Base-by-base conservation (phyloP, 2,329 filamentous ascomycete genomes). In the Huntiella bhutanensis region DNA sequence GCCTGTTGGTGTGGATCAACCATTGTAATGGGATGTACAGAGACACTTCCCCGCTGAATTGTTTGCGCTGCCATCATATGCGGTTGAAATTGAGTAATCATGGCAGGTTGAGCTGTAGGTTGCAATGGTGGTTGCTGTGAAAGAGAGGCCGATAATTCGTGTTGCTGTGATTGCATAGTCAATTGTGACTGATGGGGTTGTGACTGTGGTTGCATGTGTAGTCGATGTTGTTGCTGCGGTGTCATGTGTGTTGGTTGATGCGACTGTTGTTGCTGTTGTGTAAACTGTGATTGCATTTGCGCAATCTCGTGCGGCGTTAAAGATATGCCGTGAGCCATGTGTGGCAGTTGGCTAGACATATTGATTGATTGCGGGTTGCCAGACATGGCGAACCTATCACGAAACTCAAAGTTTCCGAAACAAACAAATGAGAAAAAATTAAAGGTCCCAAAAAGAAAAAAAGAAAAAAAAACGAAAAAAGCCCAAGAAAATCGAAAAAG, bases 211-310 rank as follows among this genome's bases (percentile, higher is more conserved):
- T 16, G 41, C 11, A 34, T 32, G 15, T 15, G 19, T 32, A 36
- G 33, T 12, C 28, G 42, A 10, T 35, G 32, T 35, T 43, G 41
- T 16, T 43, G 41, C 15, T 45, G 43, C 11, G 38, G 43, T 32
- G 13, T 11, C 33, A 39, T 35, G 33, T 39, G 19, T 38, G 12
- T 39, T 12, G 32, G 35, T 32, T 40, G 38, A 5, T 45, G 35
- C 19, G 33, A 15, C 33, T 38, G 35, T 5, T 39, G 43, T 22
- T 22, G n/a, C 39, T 38, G 43, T 6, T 45, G 43, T 13, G 38
- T 45, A 7, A 15, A 32, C 32, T 33, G 13, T 3, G 17, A 12
- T 43, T 43, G 41, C 15, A 43, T 34, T 16, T 43, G 41, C 8
- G 32, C 13, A 28, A 28, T 28, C 22, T 28, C 22, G 22, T 28